A percentile compares a stretch with the other conserved stretches of the same genome.
phyloP scores from a whole-genome alignment of 495 filamentous ascomycete species.

The Coniosporium apollinis region DNA sequence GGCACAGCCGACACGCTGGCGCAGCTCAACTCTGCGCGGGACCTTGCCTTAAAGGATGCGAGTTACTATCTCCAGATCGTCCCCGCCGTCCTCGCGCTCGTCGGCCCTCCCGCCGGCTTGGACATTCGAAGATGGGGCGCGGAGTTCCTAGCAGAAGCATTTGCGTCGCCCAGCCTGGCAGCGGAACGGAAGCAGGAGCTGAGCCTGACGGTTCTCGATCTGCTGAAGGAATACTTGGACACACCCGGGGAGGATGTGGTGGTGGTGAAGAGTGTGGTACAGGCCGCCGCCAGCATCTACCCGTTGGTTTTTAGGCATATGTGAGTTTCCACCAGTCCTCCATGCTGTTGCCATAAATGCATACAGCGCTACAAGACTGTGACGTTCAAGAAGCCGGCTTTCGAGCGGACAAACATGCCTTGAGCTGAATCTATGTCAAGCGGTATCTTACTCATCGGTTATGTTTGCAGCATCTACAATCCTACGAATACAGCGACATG shows the following conservation, averaged over 20 bases:
- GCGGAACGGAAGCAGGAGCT: conserved; percentile 60
- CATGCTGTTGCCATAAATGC: background rate
- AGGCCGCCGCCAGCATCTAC: conserved; percentile 79
- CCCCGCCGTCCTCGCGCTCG: conserved; percentile 74
- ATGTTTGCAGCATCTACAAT: conserved; percentile 53
- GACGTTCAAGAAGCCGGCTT: too few species aligned
- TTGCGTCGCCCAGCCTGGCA: conserved; percentile 66
- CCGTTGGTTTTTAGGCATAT: conserved; percentile 79
- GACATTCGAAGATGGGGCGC: conserved; percentile 90
- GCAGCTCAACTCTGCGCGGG: conserved; percentile 69
- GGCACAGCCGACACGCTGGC: conserved; percentile 23
- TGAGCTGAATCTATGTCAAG: background rate
- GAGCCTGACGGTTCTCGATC: conserved; percentile 53
- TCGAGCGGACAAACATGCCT: too few species aligned
- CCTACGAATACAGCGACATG: conserved; percentile 62
- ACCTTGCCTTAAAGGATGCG: conserved; percentile 68
- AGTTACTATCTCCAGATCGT: conserved; percentile 79
- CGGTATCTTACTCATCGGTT: conserved; percentile 30
- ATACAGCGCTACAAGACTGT: too few species aligned
- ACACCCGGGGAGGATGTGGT: conserved; percentile 41
- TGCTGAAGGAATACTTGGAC: conserved; percentile 50
- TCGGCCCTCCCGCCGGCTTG: conserved; percentile 52
- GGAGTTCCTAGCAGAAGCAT: conserved; percentile 91
- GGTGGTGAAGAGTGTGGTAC: conserved; percentile 67
- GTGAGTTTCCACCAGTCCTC: conserved; percentile 28